phyloP scores from a whole-genome alignment of 352 stramenopile genomes.

The Phytophthora constricta region DNA sequence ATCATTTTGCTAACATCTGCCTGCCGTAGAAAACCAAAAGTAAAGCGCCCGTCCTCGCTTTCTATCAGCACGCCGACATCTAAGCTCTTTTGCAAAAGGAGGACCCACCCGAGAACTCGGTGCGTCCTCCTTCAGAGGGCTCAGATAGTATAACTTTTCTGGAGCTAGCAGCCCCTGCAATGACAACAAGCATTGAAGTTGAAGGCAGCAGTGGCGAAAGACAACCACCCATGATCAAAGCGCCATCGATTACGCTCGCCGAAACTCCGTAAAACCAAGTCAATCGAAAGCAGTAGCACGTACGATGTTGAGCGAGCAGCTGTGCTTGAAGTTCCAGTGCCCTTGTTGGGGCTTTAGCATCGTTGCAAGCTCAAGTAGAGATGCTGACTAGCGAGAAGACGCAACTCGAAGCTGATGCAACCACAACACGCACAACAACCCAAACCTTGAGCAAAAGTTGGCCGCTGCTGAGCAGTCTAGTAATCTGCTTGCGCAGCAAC shows the following conservation, averaged over 20 bases:
- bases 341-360: slow-evolving; percentile 28
- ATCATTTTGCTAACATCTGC: not conserved
- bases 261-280: slow-evolving; percentile 13
- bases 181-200: not conserved
- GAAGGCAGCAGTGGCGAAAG: not conserved
- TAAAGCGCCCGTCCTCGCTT: slow-evolving; percentile 33
- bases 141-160: slow-evolving; percentile 12
- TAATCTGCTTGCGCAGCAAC: slow-evolving; percentile 45
- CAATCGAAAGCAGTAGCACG: slow-evolving; percentile 8
- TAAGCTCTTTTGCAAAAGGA: slow-evolving; percentile 27
- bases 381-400: slow-evolving; percentile 33
- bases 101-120: slow-evolving; percentile 1
- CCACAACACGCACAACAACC: slow-evolving; percentile 20
- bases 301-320: slow-evolving; percentile 6
- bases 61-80: slow-evolving; percentile 18
- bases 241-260: not conserved
- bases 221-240: not conserved
- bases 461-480: slow-evolving; percentile 45
- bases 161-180: not conserved
- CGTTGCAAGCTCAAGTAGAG: slow-evolving; percentile 28
- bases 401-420: slow-evolving; percentile 28
- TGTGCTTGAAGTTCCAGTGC: slow-evolving; percentile 17
- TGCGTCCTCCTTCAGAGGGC: slow-evolving; percentile 1
- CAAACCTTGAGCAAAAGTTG: slow-evolving; percentile 46
- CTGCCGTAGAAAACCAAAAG: slow-evolving; percentile 28